Percentiles rank a stretch among this genome's conserved stretches.
phyloP scores from a whole-genome alignment of 2,329 filamentous ascomycete species.

The Sarocladiaceae sp. region DNA sequence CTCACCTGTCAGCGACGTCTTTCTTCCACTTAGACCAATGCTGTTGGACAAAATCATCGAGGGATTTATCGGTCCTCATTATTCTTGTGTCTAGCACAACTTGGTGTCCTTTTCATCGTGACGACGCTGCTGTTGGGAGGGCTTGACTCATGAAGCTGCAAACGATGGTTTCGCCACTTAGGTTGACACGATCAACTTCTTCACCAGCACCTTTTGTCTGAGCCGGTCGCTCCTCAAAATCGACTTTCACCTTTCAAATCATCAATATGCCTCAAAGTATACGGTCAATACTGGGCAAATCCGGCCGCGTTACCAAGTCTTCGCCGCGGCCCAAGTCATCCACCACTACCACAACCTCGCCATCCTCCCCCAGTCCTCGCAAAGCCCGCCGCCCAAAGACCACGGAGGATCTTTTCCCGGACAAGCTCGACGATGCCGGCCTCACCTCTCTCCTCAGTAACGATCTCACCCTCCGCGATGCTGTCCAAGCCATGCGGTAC shows the following conservation, averaged over 20 bases:
- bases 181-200: too few species aligned
- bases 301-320: constrained; percentile 28
- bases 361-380: constrained; percentile 17
- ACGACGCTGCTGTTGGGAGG: too few species aligned
- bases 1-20: too few species aligned
- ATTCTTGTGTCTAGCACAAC: too few species aligned
- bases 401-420: constrained; percentile 26
- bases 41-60: too few species aligned
- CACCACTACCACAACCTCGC: constrained; percentile 12
- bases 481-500: constrained; percentile 59
- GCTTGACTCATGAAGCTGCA: too few species aligned
- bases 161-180: too few species aligned
- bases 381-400: constrained; percentile 19
- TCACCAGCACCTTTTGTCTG: too few species aligned
- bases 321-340: constrained; percentile 12
- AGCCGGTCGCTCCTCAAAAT: too few species aligned
- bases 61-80: too few species aligned
- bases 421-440: constrained; percentile 54
- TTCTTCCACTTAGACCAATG: too few species aligned
- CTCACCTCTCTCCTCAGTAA: constrained; percentile 47
- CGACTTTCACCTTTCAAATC: not conserved
- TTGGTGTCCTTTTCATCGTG: too few species aligned
- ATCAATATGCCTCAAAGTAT: constrained; percentile 25
- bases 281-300: constrained; percentile 31
- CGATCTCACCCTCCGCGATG: constrained; percentile 52